Base-by-base conservation (phyloP, 2,329 filamentous ascomycete genomes). In the Trichoderma citrinoviride region DNA sequence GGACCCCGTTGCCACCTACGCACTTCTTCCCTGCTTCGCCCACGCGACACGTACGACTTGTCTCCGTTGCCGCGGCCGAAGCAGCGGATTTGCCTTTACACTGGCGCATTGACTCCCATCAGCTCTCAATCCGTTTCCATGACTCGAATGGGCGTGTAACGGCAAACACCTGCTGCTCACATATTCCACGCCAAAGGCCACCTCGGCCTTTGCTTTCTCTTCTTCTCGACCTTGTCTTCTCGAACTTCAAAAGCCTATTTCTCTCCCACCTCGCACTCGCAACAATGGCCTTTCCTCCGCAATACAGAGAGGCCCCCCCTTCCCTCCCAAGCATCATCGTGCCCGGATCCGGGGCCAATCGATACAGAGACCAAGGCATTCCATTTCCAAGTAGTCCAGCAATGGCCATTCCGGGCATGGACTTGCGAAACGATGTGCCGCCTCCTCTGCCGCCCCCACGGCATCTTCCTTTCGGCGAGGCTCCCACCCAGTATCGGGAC, bases 381-480 rank as follows among this genome's bases (percentile, higher is more conserved):
- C 68, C 72, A 43, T 78, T 73, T 66, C 69, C 74, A 60, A 68
- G 73, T 62, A 77, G 74, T 67, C 70, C 71, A 52, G 77, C 79
- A 47, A 77, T 82, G 72, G 73, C 77, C 55, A 82, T 83, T 65
- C 80, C 79, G 40, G 78, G 79, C 55, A 70, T 75, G 49, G 68
- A 72, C 15, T 68, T 70, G 50, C 72, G 71, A 65, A 67, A 72
- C 65, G 71, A 75, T 67, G 78, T 74, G 3, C 81, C 80, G 66
- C 81, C 80, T 58, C 77, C 81, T 41, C 68, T 83, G 50, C 81
- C 80, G n/a, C 80, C 80, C n/a, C 81, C 81, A 5, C 74, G 74
- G 54, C 71, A 74, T 40, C 72, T 77, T 5, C 77, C 77, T 7
- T 73, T 77, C 43, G 70, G 72, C 43, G 77, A 77, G 6, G 73